phyloP scores from a whole-genome alignment of 495 filamentous ascomycete genomes.

The Symbiotaphrina buchneri region DNA sequence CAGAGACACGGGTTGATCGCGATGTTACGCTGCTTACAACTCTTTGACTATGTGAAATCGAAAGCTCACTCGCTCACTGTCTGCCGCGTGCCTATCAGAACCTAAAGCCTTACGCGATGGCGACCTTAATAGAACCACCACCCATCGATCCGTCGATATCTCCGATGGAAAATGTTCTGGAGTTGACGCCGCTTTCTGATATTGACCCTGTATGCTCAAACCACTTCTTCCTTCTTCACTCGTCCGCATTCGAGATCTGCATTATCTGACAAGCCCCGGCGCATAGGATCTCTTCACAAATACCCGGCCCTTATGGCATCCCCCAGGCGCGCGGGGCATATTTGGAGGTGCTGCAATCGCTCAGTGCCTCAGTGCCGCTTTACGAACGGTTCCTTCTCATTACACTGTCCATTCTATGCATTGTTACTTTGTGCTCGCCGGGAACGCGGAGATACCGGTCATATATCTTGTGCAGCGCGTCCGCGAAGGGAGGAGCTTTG shows the following conservation, averaged over 20 bases:
- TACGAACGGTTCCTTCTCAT: constrained; percentile 55
- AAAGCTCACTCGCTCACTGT: too few relatives aligned
- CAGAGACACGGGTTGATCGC: too few relatives aligned
- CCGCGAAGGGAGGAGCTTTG: constrained; percentile 72
- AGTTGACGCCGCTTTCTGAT: constrained; percentile 57
- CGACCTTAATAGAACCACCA: constrained; percentile 60
- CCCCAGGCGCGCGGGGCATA: constrained; percentile 73
- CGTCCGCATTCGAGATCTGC: not conserved
- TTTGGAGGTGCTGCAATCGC: constrained; percentile 88
- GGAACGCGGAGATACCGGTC: constrained; percentile 63
- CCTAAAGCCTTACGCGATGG: too few relatives aligned
- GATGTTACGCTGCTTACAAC: too few relatives aligned
- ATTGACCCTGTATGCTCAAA: constrained; percentile 36
- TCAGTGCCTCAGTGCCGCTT: constrained; percentile 73
- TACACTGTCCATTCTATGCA: constrained; percentile 90
- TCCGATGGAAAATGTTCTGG: constrained; percentile 69
- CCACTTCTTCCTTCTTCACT: constrained; percentile 1
- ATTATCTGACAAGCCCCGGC: not conserved
- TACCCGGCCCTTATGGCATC: constrained; percentile 72
- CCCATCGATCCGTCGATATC: constrained; percentile 48
- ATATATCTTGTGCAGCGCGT: constrained; percentile 86
- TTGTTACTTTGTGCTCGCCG: constrained; percentile 94
- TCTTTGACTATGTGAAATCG: too few relatives aligned
- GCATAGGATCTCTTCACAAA: constrained; percentile 78
- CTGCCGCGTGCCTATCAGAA: too few relatives aligned